Evolutionary conservation across 768 basidiomycete genomes (phyloP).

Genomic region (Saitozyma podzolica): DNA sequence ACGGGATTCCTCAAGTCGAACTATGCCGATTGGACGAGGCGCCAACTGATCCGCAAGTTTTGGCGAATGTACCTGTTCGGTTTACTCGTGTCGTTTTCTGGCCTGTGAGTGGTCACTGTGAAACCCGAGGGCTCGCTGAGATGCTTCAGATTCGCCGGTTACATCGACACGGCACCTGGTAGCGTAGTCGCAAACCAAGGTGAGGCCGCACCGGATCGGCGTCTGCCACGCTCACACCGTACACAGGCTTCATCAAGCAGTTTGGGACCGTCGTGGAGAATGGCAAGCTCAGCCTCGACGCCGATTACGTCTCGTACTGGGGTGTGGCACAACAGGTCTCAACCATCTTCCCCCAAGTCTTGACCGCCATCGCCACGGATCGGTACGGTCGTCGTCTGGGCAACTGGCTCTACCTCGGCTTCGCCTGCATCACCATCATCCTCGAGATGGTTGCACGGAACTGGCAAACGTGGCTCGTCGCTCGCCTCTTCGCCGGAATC

Average conservation of each 20-base stretch:
- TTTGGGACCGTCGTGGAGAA: constrained; percentile 9
- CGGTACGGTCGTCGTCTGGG: constrained; percentile 20
- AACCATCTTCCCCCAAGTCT: constrained; percentile 11
- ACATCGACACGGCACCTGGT: constrained; percentile 11
- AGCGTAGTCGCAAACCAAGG: constrained; percentile 11
- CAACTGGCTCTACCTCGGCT: constrained; percentile 2
- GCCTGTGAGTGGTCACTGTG: constrained; percentile 11
- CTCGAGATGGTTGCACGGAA: constrained; percentile 27
- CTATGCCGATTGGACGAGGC: constrained; percentile 7
- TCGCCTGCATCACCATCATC: constrained; percentile 14
- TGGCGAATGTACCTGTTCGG: constrained; percentile 11
- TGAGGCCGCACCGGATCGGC: not conserved
- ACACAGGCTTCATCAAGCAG: constrained; percentile 9
- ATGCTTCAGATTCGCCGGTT: constrained; percentile 9
- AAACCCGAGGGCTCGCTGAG: not conserved
- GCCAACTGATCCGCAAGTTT: constrained; percentile 12
- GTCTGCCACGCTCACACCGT: no score
- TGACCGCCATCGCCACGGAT: constrained; percentile 15
- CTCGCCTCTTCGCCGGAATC: constrained; percentile 13
- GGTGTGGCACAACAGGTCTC: constrained; percentile 12
- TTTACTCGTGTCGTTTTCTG: constrained; percentile 11
- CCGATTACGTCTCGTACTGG: constrained; percentile 29
- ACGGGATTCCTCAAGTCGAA: constrained; percentile 10
- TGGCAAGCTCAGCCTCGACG: constrained; percentile 11
- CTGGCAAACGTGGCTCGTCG: constrained; percentile 16